Evolutionary conservation across 768 basidiomycete species (phyloP), one percentile per base, ranked within the genome.

Genomic region (Amanita thiersii): DNA sequence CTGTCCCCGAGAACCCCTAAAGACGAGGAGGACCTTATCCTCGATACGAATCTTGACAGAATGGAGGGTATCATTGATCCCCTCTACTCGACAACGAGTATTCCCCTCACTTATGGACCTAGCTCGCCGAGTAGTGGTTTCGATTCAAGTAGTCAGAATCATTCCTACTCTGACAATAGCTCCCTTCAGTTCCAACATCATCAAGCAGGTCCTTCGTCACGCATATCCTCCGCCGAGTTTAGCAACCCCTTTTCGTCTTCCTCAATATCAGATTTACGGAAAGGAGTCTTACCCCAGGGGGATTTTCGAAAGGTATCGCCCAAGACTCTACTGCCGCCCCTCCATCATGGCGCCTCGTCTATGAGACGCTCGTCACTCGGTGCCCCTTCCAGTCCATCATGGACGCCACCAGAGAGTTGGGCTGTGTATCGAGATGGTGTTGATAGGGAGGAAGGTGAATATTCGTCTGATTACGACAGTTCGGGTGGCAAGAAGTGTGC

Each of bases 51-150:
- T 55, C 56, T 88, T 32, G 73, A 81, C 7, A 62, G 75, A 38
- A 90, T 96, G 74, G 81, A 86, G 28, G 92, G 84, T 4, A 90
- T 96, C 53, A 64, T 94, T 47, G 69, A 90, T 57, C 60, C 52
- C 28, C 43, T 50, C 48, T 53, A 53, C 46, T 45, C 52, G 40
- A 49, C 43, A 37, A 42, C 41, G 38, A 55, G 26, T 46, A 44
- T 50, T 35, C 9, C 11, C 21, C 26, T 28, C 1, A 21, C 8
- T 20, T 38, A 23, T 32, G 19, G 20, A 3, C 23, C 19, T 12
- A 31, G 38, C 47, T 63, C 72, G 1, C 67, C 69, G 3, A 62
- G 66, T 34, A 68, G 72, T 55, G 62, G 66, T 39, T 47, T 69
- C 51, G 70, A 68, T 44, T 59, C 57, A 4, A 54, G 55, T 15